Conservation (phyloP, 179 eudicot species). For the Silene coronaria region DNA sequence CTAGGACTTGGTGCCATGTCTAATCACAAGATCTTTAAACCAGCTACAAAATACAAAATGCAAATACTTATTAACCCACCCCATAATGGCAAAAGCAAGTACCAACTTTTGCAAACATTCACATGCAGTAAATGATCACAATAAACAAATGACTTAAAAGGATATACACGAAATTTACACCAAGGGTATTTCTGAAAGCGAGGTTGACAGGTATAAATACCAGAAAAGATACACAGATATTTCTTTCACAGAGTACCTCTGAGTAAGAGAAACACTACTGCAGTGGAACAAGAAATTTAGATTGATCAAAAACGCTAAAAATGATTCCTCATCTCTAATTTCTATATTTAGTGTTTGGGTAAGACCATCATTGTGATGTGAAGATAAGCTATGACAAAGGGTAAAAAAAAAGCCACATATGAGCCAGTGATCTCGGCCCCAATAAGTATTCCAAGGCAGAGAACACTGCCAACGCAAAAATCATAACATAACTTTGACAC, state of each 20-base stretch:
- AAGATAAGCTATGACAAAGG: background rate
- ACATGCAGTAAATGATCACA: background rate
- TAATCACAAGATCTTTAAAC: slow-evolving; percentile 10
- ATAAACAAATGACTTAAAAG: background rate
- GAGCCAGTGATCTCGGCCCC: background rate
- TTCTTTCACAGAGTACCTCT: background rate
- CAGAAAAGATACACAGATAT: background rate
- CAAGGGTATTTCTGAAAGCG: background rate
- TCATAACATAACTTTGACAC: background rate
- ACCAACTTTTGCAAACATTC: background rate
- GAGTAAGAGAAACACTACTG: background rate
- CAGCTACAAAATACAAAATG: background rate
- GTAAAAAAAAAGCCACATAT: background rate
- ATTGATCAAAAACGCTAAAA: background rate
- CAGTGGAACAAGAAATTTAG: background rate
- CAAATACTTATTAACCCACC: background rate
- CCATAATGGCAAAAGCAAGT: background rate
- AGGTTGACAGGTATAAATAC: background rate
- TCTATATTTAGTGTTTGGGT: background rate
- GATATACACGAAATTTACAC: background rate
- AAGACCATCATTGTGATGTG: background rate
- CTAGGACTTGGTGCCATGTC: slow-evolving; percentile 32
- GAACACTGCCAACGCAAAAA: background rate
- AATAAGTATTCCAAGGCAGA: background rate
- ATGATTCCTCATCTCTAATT: background rate